Conservation (phyloP, 176 grass and related monocot species). For the Triticum monococcum region DNA sequence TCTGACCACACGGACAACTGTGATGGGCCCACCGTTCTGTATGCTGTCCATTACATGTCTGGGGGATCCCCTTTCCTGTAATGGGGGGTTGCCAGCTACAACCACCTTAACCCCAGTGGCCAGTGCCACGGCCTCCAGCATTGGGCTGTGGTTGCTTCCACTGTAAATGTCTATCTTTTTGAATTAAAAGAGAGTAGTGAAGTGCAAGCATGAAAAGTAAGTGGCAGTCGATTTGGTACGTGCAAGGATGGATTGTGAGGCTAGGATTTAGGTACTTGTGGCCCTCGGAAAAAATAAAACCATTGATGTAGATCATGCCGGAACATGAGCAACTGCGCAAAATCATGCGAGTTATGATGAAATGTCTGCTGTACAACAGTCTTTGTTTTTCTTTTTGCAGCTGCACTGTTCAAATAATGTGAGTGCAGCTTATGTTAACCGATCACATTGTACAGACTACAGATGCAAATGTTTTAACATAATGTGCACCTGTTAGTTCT, state of each 20-base stretch:
- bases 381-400: background rate
- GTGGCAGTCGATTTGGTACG: background rate
- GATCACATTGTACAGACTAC: background rate
- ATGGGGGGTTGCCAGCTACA: slow-evolving; percentile 40
- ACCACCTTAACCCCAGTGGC: slow-evolving; percentile 19
- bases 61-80: slow-evolving; percentile 31
- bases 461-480: background rate
- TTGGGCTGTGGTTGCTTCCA: background rate
- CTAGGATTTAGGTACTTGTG: background rate
- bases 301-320: background rate
- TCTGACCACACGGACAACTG: slow-evolving; percentile 51
- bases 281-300: background rate
- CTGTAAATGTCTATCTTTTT: background rate
- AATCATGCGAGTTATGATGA: background rate
- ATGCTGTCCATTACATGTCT: slow-evolving; percentile 50
- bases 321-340: background rate
- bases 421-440: background rate
- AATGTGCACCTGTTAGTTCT: background rate
- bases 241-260: background rate
- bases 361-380: background rate
- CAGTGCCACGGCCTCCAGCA: background rate
- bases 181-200: background rate
- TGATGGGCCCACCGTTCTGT: slow-evolving; percentile 46
- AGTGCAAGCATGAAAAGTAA: background rate
- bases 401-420: background rate